Conservation (phyloP, 2,329 filamentous ascomycete species). For the Colletotrichum zoysiae region DNA sequence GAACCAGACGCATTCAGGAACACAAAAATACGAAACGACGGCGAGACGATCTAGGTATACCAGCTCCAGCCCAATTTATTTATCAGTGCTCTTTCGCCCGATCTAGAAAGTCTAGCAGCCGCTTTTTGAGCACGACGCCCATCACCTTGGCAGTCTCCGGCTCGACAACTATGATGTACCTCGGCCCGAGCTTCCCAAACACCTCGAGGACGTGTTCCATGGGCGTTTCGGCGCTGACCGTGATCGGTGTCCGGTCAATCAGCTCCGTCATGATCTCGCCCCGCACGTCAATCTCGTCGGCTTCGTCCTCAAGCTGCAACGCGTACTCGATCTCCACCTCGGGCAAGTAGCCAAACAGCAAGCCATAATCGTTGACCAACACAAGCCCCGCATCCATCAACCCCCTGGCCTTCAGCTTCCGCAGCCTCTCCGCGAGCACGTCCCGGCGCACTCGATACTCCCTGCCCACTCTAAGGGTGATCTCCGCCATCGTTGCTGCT, state of each 20-base stretch:
- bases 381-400: slow-evolving; percentile 70
- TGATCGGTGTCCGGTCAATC: slow-evolving; percentile 66
- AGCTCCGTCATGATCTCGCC: slow-evolving; percentile 57
- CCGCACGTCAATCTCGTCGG: slow-evolving; percentile 49
- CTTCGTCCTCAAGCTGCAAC: slow-evolving; percentile 51
- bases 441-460: slow-evolving; percentile 54
- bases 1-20: not conserved
- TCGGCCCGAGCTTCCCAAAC: slow-evolving; percentile 68
- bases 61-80: not conserved
- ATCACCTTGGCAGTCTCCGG: slow-evolving; percentile 63
- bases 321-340: slow-evolving; percentile 66
- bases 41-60: too few species aligned
- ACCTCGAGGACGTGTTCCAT: slow-evolving; percentile 71
- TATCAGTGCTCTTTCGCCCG: slow-evolving; percentile 12
- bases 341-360: slow-evolving; percentile 67
- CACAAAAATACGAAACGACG: not conserved
- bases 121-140: slow-evolving; percentile 70
- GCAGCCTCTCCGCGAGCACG: slow-evolving; percentile 59
- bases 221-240: slow-evolving; percentile 62
- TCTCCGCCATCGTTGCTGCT: slow-evolving; percentile 65
- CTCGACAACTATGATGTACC: slow-evolving; percentile 66
- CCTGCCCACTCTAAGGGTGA: slow-evolving; percentile 61
- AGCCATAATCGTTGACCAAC: slow-evolving; percentile 60
- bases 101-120: slow-evolving; percentile 49
- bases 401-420: slow-evolving; percentile 60